Base-by-base conservation (phyloP, 179 eudicot species). In the Nepenthes alata region DNA sequence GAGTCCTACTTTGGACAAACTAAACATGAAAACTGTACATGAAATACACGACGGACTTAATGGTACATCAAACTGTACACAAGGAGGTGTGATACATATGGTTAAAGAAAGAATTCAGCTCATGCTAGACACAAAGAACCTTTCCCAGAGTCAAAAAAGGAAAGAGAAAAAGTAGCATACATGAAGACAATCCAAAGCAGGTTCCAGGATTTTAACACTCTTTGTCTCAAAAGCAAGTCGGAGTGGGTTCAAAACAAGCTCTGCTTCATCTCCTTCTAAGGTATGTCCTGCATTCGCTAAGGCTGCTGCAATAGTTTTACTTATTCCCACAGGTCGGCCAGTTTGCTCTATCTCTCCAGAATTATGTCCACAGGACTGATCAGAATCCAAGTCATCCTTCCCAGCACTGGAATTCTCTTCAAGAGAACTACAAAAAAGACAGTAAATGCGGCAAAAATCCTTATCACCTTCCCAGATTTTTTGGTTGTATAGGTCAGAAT, bases 111-210 rank as follows among this genome's bases (percentile, higher is more conserved):
- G 11, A 11, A 8, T 52, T 62, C 2, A 14, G 41, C 54, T 39
- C 56, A 38, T 59, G 65, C 60, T 47, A 70, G 54, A 61, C 52
- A 5, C 34, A 67, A 2, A 14, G 5, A 53, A 9, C 2, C 6
- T 37, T 41, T 54, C 47, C 4, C 60, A 45, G 7, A 47, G 25
- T 50, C 66, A 49, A 64, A 41, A 25, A 11, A 7, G 25, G 37
- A 67, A 49, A 64, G 55, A 60, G 65, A 68, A 55, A 62, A 4
- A 49, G 51, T 61, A 59, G 67, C 96, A 56, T 85, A 93, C 98
- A 75, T 93, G 98, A 72, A 93, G 87, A 78, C 98, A 93, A 78
- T 93, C 98, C 79, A 93, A 74, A 34, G 93, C 96, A 64, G 77
- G 78, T 79, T 93, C 98, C 56, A 83, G 54, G 59, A 93, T 70